A percentile compares a stretch with the other conserved stretches of the same genome.
Evolutionary conservation across 306 rosid species (phyloP).

Genomic region (Cicer pinnatifidum): DNA sequence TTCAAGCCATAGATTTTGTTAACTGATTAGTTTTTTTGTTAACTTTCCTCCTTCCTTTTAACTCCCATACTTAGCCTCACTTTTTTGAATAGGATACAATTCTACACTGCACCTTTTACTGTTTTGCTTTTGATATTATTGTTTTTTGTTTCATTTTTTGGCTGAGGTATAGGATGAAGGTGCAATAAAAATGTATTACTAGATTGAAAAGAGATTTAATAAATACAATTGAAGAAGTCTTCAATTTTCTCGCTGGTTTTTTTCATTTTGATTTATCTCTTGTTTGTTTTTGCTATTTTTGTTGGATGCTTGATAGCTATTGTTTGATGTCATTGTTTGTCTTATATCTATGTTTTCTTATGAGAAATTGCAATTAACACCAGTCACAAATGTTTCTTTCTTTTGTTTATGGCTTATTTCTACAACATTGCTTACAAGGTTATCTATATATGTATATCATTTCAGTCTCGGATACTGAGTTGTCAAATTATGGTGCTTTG

Average conservation of each 20-base stretch:
- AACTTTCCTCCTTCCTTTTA: conserved; percentile 4
- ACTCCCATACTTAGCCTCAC: conserved; percentile 6
- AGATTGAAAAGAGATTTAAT: background rate
- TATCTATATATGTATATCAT: background rate
- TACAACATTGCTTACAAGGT: background rate
- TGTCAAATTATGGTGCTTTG: too few species aligned
- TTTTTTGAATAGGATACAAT: conserved; percentile 32
- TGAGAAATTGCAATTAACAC: too few species aligned
- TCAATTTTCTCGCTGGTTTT: background rate
- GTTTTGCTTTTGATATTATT: conserved; percentile 22
- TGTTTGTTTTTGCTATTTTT: conserved; percentile 4
- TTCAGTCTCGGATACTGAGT: background rate
- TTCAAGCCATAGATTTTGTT: conserved; percentile 12
- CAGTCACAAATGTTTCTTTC: background rate
- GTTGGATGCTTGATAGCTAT: conserved; percentile 4
- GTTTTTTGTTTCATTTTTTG: background rate
- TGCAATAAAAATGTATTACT: background rate
- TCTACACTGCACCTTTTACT: conserved; percentile 1
- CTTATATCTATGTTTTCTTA: background rate
- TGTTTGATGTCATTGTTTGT: background rate
- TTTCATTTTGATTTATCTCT: background rate
- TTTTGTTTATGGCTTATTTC: background rate
- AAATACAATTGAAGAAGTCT: background rate
- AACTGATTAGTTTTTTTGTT: conserved; percentile 22
- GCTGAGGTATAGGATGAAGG: conserved; percentile 15